These are phyloP conservation scores for Leccinum holopus DNA, from an alignment of 1,284 basidiomycete genomes.

Conservation along the genomic window DNA sequence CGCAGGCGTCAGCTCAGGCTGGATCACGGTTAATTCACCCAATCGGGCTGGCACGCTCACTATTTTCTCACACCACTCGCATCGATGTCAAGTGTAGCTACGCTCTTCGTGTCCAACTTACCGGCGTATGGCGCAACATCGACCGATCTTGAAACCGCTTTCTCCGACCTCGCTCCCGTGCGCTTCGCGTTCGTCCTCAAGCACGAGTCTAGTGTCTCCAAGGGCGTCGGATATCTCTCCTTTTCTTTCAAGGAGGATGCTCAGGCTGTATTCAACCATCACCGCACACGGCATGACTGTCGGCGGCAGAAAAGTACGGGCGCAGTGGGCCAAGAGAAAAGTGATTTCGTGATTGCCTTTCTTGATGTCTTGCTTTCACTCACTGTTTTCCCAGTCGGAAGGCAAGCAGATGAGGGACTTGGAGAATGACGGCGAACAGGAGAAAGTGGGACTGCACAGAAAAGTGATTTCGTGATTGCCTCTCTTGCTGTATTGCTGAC, in stretches of 20 bases:
- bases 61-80: not conserved
- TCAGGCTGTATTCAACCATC: conserved; percentile 66
- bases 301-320: conserved; percentile 68
- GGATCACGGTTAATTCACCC: conserved; percentile 16
- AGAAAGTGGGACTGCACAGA: conserved; percentile 57
- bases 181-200: conserved; percentile 91
- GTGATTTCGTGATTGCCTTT: conserved; percentile 36
- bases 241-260: conserved; percentile 93
- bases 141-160: conserved; percentile 86
- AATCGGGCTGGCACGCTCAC: too few species aligned
- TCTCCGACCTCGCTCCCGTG: conserved; percentile 95
- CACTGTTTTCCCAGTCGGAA: conserved; percentile 34
- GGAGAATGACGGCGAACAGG: conserved; percentile 57
- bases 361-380: conserved; percentile 1
- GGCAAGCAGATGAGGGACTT: conserved; percentile 40
- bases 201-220: conserved; percentile 77
- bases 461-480: conserved; percentile 49
- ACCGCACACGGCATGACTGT: conserved; percentile 54
- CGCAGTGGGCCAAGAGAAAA: conserved; percentile 81
- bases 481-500: not conserved
- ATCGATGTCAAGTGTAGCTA: conserved; percentile 34
- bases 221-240: conserved; percentile 97
- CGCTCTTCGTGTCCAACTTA: conserved; percentile 80
- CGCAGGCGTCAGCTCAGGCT: conserved; percentile 13
- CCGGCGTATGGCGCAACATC: conserved; percentile 84